Conservation (phyloP, 108 stramenopile genomes). For the Bacterosira constricta region DNA sequence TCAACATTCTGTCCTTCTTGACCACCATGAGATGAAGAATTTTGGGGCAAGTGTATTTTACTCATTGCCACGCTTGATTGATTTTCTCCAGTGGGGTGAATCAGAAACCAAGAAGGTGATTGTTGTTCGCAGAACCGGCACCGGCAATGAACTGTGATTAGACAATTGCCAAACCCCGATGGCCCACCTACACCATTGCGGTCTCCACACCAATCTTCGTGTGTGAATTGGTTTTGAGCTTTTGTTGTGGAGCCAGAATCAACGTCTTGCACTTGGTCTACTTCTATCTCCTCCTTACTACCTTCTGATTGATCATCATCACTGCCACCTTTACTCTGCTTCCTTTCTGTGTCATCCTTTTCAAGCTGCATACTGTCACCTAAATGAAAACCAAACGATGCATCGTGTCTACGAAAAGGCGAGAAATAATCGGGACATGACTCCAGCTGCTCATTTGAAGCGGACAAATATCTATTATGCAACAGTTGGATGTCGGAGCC, state of each 20-base stretch:
- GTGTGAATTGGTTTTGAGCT: neutral
- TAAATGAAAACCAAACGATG: neutral
- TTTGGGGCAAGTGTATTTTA: conserved; percentile 46
- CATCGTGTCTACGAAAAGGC: neutral
- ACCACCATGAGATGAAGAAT: conserved; percentile 4
- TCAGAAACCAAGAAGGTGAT: conserved; percentile 32
- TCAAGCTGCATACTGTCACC: neutral
- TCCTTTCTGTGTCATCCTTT: neutral
- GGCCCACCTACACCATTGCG: conserved; percentile 25
- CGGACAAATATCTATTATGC: neutral
- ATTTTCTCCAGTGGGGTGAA: conserved; percentile 67
- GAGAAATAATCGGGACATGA: neutral
- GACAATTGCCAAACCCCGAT: conserved; percentile 64
- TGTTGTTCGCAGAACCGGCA: conserved; percentile 46
- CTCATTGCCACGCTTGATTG: conserved; percentile 58
- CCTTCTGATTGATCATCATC: neutral
- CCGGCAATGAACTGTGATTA: conserved; percentile 59
- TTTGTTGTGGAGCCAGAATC: neutral
- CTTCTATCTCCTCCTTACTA: neutral
- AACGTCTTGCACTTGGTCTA: neutral
- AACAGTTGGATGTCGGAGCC: neutral
- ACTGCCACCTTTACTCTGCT: neutral
- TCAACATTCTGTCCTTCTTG: conserved; percentile 39
- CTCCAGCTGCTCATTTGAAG: neutral
- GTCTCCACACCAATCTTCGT: neutral